Evolutionary conservation across 768 basidiomycete genomes (phyloP).

Genomic region (Termitomyces sp.): DNA sequence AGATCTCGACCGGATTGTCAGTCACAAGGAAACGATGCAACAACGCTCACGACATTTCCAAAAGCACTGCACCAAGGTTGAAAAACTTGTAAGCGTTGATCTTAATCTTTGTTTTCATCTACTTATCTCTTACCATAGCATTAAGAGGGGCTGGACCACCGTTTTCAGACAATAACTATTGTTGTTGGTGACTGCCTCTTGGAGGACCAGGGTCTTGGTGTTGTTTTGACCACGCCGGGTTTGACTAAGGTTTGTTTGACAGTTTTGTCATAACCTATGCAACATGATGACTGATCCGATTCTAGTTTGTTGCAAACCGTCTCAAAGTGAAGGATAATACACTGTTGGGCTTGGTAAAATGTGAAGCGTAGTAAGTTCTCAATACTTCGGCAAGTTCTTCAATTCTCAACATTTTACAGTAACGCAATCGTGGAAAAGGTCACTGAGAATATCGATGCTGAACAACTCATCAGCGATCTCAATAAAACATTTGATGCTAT

Average conservation of each 20-base stretch:
- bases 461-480: not conserved
- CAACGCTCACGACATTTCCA: not conserved
- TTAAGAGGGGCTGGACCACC: not conserved
- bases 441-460: not conserved
- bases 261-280: no score
- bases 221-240: no score
- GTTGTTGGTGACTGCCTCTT: not conserved
- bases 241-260: no score
- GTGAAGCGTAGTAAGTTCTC: not conserved
- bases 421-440: not conserved
- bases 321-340: not conserved
- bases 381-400: not conserved
- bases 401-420: not conserved
- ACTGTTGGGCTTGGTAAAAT: not conserved
- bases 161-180: not conserved
- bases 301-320: not conserved
- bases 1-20: not conserved
- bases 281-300: no score
- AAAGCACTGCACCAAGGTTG: not conserved
- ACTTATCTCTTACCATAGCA: not conserved
- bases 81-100: not conserved
- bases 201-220: not conserved
- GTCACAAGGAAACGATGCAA: not conserved
- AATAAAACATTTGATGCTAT: not conserved
- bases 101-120: not conserved